Base-by-base conservation (phyloP, 2,329 filamentous ascomycete genomes). In the Lachnellula suecica region DNA sequence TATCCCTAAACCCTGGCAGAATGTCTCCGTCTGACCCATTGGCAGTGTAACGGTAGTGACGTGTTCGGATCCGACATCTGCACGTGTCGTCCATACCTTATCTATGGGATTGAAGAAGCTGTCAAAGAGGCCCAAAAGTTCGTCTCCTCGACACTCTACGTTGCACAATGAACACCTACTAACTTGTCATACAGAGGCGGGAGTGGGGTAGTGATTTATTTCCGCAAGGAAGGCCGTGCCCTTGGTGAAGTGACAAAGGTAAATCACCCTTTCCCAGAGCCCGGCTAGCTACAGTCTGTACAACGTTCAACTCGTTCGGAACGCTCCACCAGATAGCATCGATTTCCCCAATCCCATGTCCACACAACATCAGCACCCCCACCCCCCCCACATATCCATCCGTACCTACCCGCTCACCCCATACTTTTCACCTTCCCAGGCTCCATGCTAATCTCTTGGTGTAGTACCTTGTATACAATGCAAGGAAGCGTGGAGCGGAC, bases 31-130 rank as follows among this genome's bases (percentile, higher is more conserved):
- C 58, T 66, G 57, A 66, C 57, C 43, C 27, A 43, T 53, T 40
- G 10, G 50, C 38, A 89, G 62, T 97, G 94, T 73, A 97, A 97
- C 67, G 94, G 94, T 52, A 95, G 89, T 69, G 94, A 99, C 72
- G 94, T 97, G 40, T 99, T 97, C 70, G 91, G 93, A 54, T 96
- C 91, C 19, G 94, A 99, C 69, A 99, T 97, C 66, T 97, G 94
- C 74, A 97, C 94, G 10, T 97, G 93, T 72, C 83, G 90, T 51
- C 94, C 94, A 15, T 97, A 97, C 69, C 83, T 97, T 52, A 95
- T 96, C 66, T 97, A 95, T 68, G 94, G 94, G 56, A 95, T 99
- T 56, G 91, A 96, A 66, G 94, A 99, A 72, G 94, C 94, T 11
- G 93, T 99, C 62, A 96, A 95, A 67, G 91, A 97, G 73, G 94